Base-by-base conservation (phyloP, 2,329 filamentous ascomycete species). In the Trichoderma aggressivum region DNA sequence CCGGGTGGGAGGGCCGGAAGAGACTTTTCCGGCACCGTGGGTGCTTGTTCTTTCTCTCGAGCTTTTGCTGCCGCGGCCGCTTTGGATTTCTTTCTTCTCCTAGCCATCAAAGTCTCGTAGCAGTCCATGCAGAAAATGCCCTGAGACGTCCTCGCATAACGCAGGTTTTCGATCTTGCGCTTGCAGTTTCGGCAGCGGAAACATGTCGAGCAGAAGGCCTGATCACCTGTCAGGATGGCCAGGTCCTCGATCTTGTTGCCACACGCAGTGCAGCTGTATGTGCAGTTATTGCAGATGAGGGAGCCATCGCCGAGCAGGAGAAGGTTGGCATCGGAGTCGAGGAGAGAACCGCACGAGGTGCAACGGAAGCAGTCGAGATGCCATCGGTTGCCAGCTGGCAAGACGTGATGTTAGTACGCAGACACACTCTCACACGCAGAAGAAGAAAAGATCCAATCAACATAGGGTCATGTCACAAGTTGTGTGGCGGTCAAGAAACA, bases 71-170 rank as follows among this genome's bases (percentile, higher is more conserved):
- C 78, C 0, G 87, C 86, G 55, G 87, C 86, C 66, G 90, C 88
- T 81, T 93, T 94, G 50, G 91, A 91, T 81, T 93, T 94, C 83
- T 98, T 98, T 78, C 94, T 89, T 74, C 95, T 88, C 74, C 95
- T 88, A 63, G 95, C 94, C 94, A 98, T 98, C 67, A 99, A 84
- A 32, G 94, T 96, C 82, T 99, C 96, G 79, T 99, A 96, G 80
- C 96, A 99, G 78, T 91, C 94, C 96, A 99, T 99, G 84, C 96
- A 99, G 80, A 99, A 98, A 76, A 99, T 99, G 72, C 96, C 96
- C 82, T 98, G 96, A 8, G 95, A 98, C 1, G 96, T 99, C 78
- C 96, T 90, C 69, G 96, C 96, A 89, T 98, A 99, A 80, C 95
- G 91, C 74, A 99, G 86, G 80, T 99, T 99, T 82, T 99, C 96